Evolutionary conservation across 1,284 basidiomycete species (phyloP).

Genomic region (Fomitopsis palustris): DNA sequence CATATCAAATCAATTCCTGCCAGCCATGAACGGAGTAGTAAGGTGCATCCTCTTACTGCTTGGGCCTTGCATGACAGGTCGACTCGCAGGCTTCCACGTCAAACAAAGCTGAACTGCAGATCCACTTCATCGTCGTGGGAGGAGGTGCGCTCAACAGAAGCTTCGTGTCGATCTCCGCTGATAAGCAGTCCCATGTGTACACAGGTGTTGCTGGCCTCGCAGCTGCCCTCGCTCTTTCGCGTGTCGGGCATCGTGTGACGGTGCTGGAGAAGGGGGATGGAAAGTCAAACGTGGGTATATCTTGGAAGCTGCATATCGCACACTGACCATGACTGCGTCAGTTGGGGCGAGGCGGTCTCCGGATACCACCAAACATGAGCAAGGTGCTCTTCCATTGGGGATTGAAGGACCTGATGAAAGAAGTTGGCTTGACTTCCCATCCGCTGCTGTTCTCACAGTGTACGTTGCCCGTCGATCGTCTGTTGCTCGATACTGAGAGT

Average conservation of each 20-base stretch:
- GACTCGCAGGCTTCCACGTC: not conserved
- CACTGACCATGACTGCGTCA: not conserved
- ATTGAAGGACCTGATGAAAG: constrained; percentile 34
- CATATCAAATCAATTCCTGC: not conserved
- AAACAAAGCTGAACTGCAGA: constrained; percentile 1
- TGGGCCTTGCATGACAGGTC: not conserved
- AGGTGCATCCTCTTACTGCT: not conserved
- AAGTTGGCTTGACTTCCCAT: constrained; percentile 36
- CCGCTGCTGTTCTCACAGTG: constrained; percentile 38
- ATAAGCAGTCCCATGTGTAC: not conserved
- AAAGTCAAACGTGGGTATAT: constrained; percentile 32
- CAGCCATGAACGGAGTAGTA: not conserved
- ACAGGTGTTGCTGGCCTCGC: constrained; percentile 6
- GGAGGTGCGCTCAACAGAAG: not conserved
- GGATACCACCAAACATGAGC: constrained; percentile 52
- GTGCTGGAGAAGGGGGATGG: constrained; percentile 46
- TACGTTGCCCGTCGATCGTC: constrained; percentile 12
- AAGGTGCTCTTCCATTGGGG: constrained; percentile 60
- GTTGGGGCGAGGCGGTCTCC: constrained; percentile 36
- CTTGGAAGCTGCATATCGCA: not conserved
- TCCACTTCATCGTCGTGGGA: constrained; percentile 6
- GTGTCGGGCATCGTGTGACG: constrained; percentile 51
- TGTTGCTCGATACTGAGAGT: not conserved
- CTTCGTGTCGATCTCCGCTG: not conserved
- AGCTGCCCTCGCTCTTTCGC: constrained; percentile 19